Evolutionary conservation across 768 basidiomycete species (phyloP).

Genomic region (Phylloporus sp.): DNA sequence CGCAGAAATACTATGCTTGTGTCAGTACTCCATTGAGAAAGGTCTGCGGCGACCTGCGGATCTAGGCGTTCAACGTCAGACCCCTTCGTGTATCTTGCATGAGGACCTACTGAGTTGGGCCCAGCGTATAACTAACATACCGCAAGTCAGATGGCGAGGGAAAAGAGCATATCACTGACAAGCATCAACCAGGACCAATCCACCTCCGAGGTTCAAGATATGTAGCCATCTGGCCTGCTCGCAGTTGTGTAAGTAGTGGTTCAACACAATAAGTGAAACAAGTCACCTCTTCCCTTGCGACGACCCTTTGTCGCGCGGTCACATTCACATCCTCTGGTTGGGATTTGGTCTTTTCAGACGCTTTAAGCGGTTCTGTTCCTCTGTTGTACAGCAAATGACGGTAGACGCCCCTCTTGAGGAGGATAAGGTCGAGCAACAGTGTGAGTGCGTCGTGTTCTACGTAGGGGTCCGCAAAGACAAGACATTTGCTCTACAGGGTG

Average conservation of each 20-base stretch:
- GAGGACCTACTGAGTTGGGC: slow-evolving; percentile 55
- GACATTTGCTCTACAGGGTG: slow-evolving; percentile 49
- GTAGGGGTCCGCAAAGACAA: slow-evolving; percentile 77
- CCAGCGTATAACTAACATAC: slow-evolving; percentile 68
- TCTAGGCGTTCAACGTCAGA: slow-evolving; percentile 29
- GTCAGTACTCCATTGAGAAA: slow-evolving; percentile 51
- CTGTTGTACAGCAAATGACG: slow-evolving; percentile 80
- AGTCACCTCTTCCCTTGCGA: slow-evolving; percentile 27
- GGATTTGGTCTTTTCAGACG: slow-evolving; percentile 19
- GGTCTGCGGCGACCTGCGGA: slow-evolving; percentile 33
- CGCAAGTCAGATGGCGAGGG: slow-evolving; percentile 1
- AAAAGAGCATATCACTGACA: slow-evolving; percentile 44
- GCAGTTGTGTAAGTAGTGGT: slow-evolving; percentile 1
- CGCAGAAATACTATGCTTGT: slow-evolving; percentile 49
- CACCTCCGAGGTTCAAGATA: slow-evolving; percentile 55
- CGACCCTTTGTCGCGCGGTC: slow-evolving; percentile 1
- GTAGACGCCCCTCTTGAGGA: slow-evolving; percentile 79
- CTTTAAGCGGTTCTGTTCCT: slow-evolving; percentile 58
- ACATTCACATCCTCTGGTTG: not conserved
- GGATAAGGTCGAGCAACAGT: slow-evolving; percentile 72
- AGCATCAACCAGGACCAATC: slow-evolving; percentile 63
- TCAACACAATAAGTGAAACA: not conserved
- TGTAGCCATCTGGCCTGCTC: slow-evolving; percentile 63
- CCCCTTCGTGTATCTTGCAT: not conserved
- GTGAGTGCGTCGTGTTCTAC: slow-evolving; percentile 79